phyloP scores from a whole-genome alignment of 441 rosid genomes.

The Manihot esculenta region DNA sequence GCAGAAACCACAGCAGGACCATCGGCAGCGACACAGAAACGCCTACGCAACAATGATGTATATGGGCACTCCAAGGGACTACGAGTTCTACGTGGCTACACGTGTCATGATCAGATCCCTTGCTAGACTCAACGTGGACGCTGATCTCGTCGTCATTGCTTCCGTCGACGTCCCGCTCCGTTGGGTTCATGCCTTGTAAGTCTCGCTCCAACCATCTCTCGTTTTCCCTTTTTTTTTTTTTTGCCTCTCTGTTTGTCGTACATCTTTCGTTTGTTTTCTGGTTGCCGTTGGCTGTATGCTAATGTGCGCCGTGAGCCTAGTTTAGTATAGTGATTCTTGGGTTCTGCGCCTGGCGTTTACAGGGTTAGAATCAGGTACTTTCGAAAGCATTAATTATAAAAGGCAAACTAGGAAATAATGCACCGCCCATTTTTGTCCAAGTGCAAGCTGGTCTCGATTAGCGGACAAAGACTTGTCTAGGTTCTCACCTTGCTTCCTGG shows the following conservation, averaged over 20 bases:
- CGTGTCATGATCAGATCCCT: slow-evolving; percentile 93
- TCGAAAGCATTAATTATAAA: not conserved
- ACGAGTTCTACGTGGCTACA: slow-evolving; percentile 87
- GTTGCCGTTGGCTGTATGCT: not conserved
- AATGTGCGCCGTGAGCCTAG: slow-evolving; percentile 9
- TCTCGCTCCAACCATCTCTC: not conserved
- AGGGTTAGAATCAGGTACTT: not conserved
- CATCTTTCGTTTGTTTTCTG: no score
- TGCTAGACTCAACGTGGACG: slow-evolving; percentile 51
- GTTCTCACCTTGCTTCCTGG: not conserved
- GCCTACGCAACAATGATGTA: slow-evolving; percentile 99
- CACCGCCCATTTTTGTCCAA: slow-evolving; percentile 11
- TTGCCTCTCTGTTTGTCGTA: no score
- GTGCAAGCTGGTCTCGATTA: not conserved
- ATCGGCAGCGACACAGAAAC: slow-evolving; percentile 44
- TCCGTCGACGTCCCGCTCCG: slow-evolving; percentile 80
- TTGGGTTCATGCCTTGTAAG: slow-evolving; percentile 83
- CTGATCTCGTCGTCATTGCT: slow-evolving; percentile 94
- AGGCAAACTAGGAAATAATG: not conserved
- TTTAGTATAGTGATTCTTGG: slow-evolving; percentile 1
- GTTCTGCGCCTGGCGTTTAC: not conserved
- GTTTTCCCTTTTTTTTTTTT: no score
- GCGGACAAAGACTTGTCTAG: not conserved
- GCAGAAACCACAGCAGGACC: not conserved
- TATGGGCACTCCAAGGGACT: slow-evolving; percentile 97